Conservation (phyloP, 352 stramenopile genomes). For the Pythium apleroticum region DNA sequence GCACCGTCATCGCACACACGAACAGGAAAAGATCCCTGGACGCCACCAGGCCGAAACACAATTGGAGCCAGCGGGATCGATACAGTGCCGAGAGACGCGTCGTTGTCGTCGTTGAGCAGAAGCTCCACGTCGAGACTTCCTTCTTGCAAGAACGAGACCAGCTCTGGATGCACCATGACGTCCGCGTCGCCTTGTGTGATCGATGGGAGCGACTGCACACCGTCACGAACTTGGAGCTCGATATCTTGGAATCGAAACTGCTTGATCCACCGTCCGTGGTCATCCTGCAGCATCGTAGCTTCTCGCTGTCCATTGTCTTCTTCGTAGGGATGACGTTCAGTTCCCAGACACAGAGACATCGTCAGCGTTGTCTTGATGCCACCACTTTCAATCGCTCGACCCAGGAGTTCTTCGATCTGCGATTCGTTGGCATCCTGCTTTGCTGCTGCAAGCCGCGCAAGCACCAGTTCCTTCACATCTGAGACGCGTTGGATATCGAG, state of each 20-base stretch:
- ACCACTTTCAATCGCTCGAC: background rate
- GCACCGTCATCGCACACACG: conserved; percentile 27
- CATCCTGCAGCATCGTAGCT: background rate
- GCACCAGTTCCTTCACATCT: conserved; percentile 18
- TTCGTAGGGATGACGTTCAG: conserved; percentile 7
- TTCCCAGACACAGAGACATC: conserved; percentile 16
- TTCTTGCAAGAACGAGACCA: conserved; percentile 24
- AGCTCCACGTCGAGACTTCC: conserved; percentile 16
- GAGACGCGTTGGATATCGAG: conserved; percentile 26
- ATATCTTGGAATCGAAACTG: conserved; percentile 20
- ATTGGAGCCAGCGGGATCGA: conserved; percentile 36
- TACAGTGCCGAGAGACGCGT: conserved; percentile 20
- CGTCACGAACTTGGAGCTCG: conserved; percentile 12
- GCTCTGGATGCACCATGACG: conserved; percentile 24
- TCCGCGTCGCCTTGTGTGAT: conserved; percentile 14
- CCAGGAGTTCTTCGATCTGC: background rate
- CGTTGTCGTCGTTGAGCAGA: conserved; percentile 3
- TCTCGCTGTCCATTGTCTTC: background rate
- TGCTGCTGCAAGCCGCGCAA: background rate
- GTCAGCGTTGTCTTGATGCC: background rate
- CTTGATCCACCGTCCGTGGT: conserved; percentile 18
- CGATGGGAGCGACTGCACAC: conserved; percentile 23
- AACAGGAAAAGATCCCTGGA: conserved; percentile 45
- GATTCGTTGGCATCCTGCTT: background rate
- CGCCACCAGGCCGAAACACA: conserved; percentile 40